Conservation (phyloP, 2,329 filamentous ascomycete species). For the Arthroderma uncinatum region DNA sequence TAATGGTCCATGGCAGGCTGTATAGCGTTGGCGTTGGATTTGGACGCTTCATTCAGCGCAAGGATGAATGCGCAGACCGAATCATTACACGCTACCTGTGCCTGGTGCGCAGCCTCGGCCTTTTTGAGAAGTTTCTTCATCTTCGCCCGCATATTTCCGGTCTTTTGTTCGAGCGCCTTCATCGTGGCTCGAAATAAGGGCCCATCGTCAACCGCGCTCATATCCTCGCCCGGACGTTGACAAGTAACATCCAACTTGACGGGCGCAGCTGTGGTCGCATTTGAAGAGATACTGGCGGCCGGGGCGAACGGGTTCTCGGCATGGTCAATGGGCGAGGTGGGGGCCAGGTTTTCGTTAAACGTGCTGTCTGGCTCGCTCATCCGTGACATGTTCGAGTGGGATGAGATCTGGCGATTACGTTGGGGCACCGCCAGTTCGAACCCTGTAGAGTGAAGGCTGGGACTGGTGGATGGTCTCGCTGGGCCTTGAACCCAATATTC, state of each 20-base stretch:
- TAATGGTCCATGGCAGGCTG: conserved; percentile 95
- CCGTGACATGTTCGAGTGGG: conserved; percentile 75
- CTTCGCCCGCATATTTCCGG: conserved; percentile 78
- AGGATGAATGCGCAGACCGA: conserved; percentile 73
- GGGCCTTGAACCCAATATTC: conserved; percentile 82
- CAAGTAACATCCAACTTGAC: conserved; percentile 83
- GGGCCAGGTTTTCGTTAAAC: not conserved
- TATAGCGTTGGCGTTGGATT: conserved; percentile 90
- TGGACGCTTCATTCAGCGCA: conserved; percentile 73
- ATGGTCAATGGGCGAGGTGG: conserved; percentile 21
- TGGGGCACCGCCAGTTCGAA: conserved; percentile 62
- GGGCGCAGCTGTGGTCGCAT: conserved; percentile 12
- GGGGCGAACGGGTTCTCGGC: not conserved
- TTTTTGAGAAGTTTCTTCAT: conserved; percentile 95
- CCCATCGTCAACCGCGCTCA: conserved; percentile 76
- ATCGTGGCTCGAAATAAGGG: conserved; percentile 94
- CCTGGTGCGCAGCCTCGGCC: conserved; percentile 74
- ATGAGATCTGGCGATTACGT: conserved; percentile 71
- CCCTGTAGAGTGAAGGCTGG: conserved; percentile 55
- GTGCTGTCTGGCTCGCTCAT: conserved; percentile 56
- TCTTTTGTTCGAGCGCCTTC: conserved; percentile 93
- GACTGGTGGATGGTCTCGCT: conserved; percentile 29
- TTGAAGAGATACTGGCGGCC: not conserved
- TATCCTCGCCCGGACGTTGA: conserved; percentile 74
- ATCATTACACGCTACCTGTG: conserved; percentile 76